phyloP scores from a whole-genome alignment of 2,329 filamentous ascomycete genomes.

The Fusarium musae region DNA sequence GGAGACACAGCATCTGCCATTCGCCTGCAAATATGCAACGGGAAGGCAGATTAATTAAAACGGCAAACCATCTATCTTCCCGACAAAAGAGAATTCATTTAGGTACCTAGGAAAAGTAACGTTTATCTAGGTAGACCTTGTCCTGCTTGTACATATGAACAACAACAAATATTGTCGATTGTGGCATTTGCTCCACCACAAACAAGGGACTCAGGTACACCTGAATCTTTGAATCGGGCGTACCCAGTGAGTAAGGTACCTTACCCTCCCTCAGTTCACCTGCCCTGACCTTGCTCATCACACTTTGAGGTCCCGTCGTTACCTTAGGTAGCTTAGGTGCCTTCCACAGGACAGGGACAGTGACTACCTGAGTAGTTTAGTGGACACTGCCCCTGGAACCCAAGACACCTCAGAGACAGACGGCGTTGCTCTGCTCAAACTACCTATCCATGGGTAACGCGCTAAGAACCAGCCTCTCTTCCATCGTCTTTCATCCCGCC shows the following conservation, averaged over 20 bases:
- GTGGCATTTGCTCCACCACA: neutral
- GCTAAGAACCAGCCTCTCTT: slow-evolving; percentile 2
- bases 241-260: neutral
- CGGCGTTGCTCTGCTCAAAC: neutral
- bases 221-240: slow-evolving; percentile 26
- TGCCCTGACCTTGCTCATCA: slow-evolving; percentile 9
- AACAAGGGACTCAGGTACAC: slow-evolving; percentile 33
- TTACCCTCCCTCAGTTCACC: neutral
- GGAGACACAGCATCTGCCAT: slow-evolving; percentile 2
- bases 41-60: neutral
- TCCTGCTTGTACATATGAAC: neutral
- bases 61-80: neutral
- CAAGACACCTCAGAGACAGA: neutral
- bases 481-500: neutral
- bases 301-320: neutral
- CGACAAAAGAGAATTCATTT: neutral
- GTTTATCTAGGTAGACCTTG: neutral
- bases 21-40: neutral
- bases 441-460: neutral
- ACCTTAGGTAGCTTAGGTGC: neutral
- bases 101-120: neutral
- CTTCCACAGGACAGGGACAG: neutral
- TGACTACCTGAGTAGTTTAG: neutral
- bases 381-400: neutral
- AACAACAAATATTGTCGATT: neutral